Evolutionary conservation across 495 filamentous ascomycete species (phyloP).

Genomic region (Cairneyella variabilis): DNA sequence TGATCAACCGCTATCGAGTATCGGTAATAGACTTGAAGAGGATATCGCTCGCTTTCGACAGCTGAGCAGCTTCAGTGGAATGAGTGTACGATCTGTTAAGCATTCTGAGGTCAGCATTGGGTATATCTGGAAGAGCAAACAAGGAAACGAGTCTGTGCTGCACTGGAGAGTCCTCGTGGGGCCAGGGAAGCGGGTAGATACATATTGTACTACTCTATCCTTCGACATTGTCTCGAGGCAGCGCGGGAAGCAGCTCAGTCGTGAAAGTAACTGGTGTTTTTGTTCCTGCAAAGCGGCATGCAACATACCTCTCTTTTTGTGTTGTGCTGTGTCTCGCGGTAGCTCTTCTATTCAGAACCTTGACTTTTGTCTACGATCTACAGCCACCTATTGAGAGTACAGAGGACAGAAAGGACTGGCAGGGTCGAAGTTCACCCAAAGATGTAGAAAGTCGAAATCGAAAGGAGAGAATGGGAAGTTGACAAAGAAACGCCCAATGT

Average conservation of each 20-base stretch:
- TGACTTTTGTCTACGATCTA: slow-evolving; percentile 3
- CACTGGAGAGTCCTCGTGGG: slow-evolving; percentile 20
- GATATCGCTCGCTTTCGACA: slow-evolving; percentile 4
- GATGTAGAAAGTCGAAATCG: not conserved
- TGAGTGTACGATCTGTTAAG: slow-evolving; percentile 7
- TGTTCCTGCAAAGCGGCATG: slow-evolving; percentile 22
- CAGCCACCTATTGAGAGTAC: not conserved
- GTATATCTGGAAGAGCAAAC: slow-evolving; percentile 2
- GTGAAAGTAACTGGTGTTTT: slow-evolving; percentile 15
- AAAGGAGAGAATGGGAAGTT: slow-evolving; percentile 4
- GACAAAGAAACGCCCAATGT: not conserved
- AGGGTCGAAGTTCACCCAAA: not conserved
- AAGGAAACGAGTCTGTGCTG: slow-evolving; percentile 12
- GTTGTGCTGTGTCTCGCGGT: slow-evolving; percentile 12
- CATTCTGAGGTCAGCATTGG: slow-evolving; percentile 22
- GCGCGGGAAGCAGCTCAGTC: slow-evolving; percentile 7
- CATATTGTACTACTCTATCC: slow-evolving; percentile 20
- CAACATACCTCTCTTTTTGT: slow-evolving; percentile 15
- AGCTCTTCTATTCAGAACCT: slow-evolving; percentile 6
- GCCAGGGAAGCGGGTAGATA: slow-evolving; percentile 8
- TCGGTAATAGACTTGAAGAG: slow-evolving; percentile 9
- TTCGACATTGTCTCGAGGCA: slow-evolving; percentile 27
- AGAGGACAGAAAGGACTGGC: slow-evolving; percentile 10
- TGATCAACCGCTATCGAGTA: slow-evolving; percentile 6
- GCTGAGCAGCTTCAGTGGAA: not conserved